phyloP scores from a whole-genome alignment of 129 eudicot species.

The Flaveria linearis region DNA sequence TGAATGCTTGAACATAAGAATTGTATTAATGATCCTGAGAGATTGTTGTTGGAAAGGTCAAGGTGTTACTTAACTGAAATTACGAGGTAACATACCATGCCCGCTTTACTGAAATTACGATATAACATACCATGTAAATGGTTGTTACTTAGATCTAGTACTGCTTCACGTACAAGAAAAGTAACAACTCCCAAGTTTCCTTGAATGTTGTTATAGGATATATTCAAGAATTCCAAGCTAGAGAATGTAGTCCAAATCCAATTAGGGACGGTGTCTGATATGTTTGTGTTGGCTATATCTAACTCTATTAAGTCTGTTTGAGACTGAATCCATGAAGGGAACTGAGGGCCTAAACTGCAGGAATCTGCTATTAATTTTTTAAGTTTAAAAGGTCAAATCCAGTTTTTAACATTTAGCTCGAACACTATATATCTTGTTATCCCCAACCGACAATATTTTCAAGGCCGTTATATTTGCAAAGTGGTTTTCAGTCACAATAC shows the following conservation, averaged over 20 bases:
- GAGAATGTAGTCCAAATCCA: constrained; percentile 13
- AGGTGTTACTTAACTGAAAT: not conserved
- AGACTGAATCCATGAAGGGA: constrained; percentile 13
- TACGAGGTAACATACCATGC: not conserved
- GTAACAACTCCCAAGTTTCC: constrained; percentile 26
- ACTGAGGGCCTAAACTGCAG: constrained; percentile 5
- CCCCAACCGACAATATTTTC: not conserved
- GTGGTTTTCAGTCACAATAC: not conserved
- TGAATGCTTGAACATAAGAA: not conserved
- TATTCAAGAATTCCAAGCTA: not conserved
- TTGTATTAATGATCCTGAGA: constrained; percentile 27
- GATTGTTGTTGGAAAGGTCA: constrained; percentile 27
- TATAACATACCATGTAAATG: not conserved
- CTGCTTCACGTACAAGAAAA: not conserved
- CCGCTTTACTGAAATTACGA: not conserved
- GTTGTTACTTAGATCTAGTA: constrained; percentile 28
- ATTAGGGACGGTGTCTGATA: constrained; percentile 10
- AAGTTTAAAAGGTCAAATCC: not conserved
- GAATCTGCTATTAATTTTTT: not conserved
- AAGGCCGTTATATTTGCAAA: not conserved
- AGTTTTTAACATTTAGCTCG: not conserved
- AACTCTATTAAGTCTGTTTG: not conserved
- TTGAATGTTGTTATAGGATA: constrained; percentile 15
- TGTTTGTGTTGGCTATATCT: constrained; percentile 14
- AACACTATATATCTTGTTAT: not conserved